These are phyloP conservation scores for Boletales sp. DNA, from an alignment of 768 basidiomycete genomes.

Conservation along the genomic window DNA sequence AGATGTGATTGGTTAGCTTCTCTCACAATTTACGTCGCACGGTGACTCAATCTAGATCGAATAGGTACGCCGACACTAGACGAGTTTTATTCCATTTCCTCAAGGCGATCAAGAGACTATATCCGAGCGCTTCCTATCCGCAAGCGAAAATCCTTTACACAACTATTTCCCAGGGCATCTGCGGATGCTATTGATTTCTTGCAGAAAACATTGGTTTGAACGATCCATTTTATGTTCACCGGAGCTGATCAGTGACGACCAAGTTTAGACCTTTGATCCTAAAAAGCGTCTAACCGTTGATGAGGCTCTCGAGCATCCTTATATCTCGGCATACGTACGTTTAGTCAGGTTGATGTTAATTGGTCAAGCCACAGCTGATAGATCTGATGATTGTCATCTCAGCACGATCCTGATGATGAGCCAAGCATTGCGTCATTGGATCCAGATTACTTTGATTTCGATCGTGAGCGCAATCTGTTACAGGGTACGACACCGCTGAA, in stretches of 20 bases:
- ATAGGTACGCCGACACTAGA: slow-evolving; percentile 80
- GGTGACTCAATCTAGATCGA: slow-evolving; percentile 15
- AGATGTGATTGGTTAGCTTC: slow-evolving; percentile 66
- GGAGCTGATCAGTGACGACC: not conserved
- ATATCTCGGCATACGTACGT: slow-evolving; percentile 71
- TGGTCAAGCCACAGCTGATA: not conserved
- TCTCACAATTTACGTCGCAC: slow-evolving; percentile 4
- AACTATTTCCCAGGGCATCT: slow-evolving; percentile 76
- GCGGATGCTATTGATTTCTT: slow-evolving; percentile 71
- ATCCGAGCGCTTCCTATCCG: slow-evolving; percentile 83
- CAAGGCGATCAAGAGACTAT: slow-evolving; percentile 80
- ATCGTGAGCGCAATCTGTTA: slow-evolving; percentile 46
- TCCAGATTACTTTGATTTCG: slow-evolving; percentile 88
- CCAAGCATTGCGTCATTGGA: slow-evolving; percentile 77
- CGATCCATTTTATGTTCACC: slow-evolving; percentile 23
- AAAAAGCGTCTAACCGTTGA: slow-evolving; percentile 82
- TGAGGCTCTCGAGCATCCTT: slow-evolving; percentile 79
- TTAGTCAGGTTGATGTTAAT: not conserved
- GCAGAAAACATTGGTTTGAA: slow-evolving; percentile 58
- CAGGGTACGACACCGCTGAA: not conserved
- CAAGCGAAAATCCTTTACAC: slow-evolving; percentile 65
- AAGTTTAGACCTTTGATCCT: slow-evolving; percentile 73
- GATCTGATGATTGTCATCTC: not conserved
- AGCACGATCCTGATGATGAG: slow-evolving; percentile 91
- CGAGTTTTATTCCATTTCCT: slow-evolving; percentile 89